A percentile compares a stretch with the other conserved stretches of the same genome.
Conservation (phyloP, 2,329 filamentous ascomycete genomes). For the Diplodia sapinea region DNA sequence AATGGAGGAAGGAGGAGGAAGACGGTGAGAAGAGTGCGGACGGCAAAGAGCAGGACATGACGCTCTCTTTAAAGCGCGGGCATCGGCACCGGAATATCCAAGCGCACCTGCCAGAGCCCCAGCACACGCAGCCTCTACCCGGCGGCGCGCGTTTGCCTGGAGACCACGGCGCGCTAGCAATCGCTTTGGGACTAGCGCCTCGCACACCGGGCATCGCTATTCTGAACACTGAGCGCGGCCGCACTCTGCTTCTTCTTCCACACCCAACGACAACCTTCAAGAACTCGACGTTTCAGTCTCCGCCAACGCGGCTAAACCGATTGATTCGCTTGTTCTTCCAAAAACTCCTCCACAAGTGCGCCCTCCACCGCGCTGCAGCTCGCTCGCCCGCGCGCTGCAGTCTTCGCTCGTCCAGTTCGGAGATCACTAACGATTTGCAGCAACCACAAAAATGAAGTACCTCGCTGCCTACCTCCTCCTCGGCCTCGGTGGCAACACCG, state of each 20-base stretch:
- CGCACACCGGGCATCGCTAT: constrained; percentile 27
- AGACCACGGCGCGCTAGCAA: constrained; percentile 7
- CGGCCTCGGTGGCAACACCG: constrained; percentile 87
- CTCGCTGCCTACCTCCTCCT: constrained; percentile 99
- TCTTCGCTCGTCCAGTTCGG: neutral
- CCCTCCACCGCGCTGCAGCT: constrained; percentile 18
- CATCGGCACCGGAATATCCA: constrained; percentile 30
- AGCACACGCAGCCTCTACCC: constrained; percentile 22
- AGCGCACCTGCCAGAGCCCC: constrained; percentile 10
- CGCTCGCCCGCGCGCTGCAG: neutral
- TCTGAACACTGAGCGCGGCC: constrained; percentile 20
- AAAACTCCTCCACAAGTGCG: constrained; percentile 35
- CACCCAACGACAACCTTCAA: constrained; percentile 42
- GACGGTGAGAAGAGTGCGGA: constrained; percentile 5
- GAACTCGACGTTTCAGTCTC: constrained; percentile 99
- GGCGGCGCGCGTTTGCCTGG: constrained; percentile 17
- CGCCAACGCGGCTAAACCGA: constrained; percentile 99
- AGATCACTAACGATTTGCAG: constrained; percentile 25
- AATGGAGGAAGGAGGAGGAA: constrained; percentile 1
- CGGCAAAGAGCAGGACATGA: constrained; percentile 27
- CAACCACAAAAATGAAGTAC: constrained; percentile 88
- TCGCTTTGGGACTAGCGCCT: constrained; percentile 14
- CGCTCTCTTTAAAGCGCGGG: constrained; percentile 32
- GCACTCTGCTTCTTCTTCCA: constrained; percentile 11
- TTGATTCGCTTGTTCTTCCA: constrained; percentile 87